These are phyloP conservation scores for Penicillium macrosclerotiorum DNA, from an alignment of 495 filamentous ascomycete genomes.

Conservation along the genomic window DNA sequence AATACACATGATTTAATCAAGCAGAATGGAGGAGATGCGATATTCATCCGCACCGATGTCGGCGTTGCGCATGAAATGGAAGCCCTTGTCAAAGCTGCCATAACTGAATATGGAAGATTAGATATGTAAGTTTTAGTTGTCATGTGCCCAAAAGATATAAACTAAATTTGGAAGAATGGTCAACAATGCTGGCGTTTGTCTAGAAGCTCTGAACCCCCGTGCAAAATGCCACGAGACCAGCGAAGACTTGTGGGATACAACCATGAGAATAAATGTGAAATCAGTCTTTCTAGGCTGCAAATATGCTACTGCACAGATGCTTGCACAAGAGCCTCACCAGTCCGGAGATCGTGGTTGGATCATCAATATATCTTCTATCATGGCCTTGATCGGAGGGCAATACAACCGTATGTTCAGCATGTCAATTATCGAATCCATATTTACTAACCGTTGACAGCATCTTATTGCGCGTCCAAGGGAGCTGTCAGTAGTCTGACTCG, in stretches of 20 bases:
- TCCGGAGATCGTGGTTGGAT: conserved; percentile 55
- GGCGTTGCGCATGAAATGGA: conserved; percentile 35
- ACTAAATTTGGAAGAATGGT: conserved; percentile 34
- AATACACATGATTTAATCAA: conserved; percentile 44
- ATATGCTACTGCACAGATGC: conserved; percentile 51
- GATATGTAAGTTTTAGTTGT: conserved; percentile 46
- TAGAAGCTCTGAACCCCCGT: conserved; percentile 21
- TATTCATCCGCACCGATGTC: conserved; percentile 50
- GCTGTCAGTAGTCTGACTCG: conserved; percentile 50
- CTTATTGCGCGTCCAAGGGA: conserved; percentile 52
- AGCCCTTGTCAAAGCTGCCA: conserved; percentile 33
- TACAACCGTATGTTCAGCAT: conserved; percentile 18
- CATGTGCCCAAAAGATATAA: neutral
- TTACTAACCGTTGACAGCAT: conserved; percentile 21
- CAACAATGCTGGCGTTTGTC: conserved; percentile 53
- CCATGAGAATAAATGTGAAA: conserved; percentile 43
- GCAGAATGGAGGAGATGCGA: conserved; percentile 34
- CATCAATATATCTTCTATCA: conserved; percentile 50
- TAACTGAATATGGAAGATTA: conserved; percentile 41
- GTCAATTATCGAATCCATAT: neutral
- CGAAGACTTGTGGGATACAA: conserved; percentile 42
- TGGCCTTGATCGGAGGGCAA: conserved; percentile 39
- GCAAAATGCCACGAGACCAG: conserved; percentile 40
- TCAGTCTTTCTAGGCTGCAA: conserved; percentile 52
- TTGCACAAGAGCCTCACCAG: conserved; percentile 42